Base-by-base conservation (phyloP, 2,329 filamentous ascomycete species). In the Diaporthe caulivora region DNA sequence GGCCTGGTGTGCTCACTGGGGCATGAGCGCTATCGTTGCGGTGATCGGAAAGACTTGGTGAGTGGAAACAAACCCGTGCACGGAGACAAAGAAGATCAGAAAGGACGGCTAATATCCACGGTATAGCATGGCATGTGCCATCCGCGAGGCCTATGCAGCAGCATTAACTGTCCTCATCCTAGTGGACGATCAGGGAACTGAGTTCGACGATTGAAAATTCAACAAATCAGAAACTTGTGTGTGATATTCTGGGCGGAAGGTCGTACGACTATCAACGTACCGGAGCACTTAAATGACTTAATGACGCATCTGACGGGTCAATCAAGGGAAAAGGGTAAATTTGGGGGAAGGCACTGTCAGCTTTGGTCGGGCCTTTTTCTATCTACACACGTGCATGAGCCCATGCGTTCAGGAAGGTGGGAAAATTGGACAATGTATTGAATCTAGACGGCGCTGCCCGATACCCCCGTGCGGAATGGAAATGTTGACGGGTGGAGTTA, bases 1-100 rank as follows among this genome's bases (percentile, higher is more conserved):
- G 75, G 92, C 93, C 9, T 95, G 93, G 93, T 95, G 93, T 80
- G 89, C 92, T 71, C 92, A 94, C 78, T 94, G 92, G 89, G 93
- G 93, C 2, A 82, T 94, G 77, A 91, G 88, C 78, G 93, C 93
- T 1, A 84, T 95, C 24, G 88, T 94, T 73, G 92, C 92, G 11
- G 92, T 94, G 80, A 81, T 94, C 69, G 85, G 88, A 73, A 90
- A 87, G 83, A 94, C 93, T 21, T 95, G 90, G 89, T 91, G 78
- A 81, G 89, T 85, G 21, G 21, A 74, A 18, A 65, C 53, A 40
- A 11, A 9, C n/a, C 49, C 37, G 40, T 40, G 47, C 18, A n/a
- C 9, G 5, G 34, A 24, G 1, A 34, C 26, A 53, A 65, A 51
- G 70, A 34, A 2, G 6, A 55, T 24, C 18, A 37, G n/a, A 24